A percentile compares a stretch with the other conserved stretches of the same genome.
These are phyloP conservation scores for Eucalyptus globulus DNA, from an alignment of 345 rosid genomes.

Conservation along the genomic window DNA sequence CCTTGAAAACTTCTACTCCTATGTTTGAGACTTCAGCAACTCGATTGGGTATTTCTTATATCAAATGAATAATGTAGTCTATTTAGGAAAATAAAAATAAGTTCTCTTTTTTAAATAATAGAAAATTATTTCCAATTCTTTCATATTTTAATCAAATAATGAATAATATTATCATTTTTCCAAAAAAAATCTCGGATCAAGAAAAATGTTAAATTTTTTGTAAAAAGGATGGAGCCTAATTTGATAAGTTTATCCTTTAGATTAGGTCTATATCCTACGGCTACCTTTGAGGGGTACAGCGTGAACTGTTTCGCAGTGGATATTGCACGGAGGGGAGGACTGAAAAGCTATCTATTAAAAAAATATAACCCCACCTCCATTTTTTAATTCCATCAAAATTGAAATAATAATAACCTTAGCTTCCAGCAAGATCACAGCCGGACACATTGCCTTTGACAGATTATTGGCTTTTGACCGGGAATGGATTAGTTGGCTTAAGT, in stretches of 20 bases:
- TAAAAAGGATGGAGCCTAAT: background rate
- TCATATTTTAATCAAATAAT: background rate
- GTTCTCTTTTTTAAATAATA: background rate
- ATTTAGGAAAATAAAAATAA: background rate
- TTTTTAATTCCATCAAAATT: background rate
- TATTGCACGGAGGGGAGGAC: background rate
- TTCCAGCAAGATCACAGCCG: background rate
- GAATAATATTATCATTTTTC: background rate
- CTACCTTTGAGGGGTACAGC: background rate
- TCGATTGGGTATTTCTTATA: background rate
- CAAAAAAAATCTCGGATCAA: background rate
- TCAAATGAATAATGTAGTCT: background rate
- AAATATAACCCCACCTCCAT: background rate
- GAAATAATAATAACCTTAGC: background rate
- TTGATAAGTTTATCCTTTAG: background rate
- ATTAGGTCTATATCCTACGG: background rate
- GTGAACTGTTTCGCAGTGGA: background rate
- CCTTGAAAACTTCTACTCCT: background rate
- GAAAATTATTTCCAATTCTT: background rate
- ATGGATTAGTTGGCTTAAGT: background rate
- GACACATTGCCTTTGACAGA: background rate
- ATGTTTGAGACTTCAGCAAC: rapidly evolving
- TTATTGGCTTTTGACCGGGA: slow-evolving; percentile 14
- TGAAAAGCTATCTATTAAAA: background rate
- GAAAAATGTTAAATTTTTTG: background rate